Evolutionary conservation across 2,329 filamentous ascomycete genomes (phyloP).

Genomic region (Dactylellina leptospora): DNA sequence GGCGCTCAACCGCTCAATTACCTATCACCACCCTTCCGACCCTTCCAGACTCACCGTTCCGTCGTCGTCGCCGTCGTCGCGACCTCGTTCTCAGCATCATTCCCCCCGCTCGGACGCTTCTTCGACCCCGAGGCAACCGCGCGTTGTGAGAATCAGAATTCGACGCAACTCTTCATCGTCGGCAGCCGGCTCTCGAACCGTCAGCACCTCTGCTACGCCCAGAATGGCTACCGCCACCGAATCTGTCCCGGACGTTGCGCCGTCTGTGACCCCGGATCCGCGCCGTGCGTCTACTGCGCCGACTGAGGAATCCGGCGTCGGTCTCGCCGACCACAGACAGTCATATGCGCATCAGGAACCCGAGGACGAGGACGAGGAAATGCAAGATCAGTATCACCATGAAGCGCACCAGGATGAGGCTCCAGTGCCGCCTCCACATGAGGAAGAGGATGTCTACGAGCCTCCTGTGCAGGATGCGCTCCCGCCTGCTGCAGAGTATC

Average conservation of each 20-base stretch:
- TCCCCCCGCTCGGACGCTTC: slow-evolving; percentile 18
- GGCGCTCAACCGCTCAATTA: slow-evolving; percentile 25
- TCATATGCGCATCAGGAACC: slow-evolving; percentile 13
- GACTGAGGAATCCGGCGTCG: slow-evolving; percentile 48
- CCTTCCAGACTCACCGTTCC: slow-evolving; percentile 1
- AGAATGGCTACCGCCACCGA: slow-evolving; percentile 50
- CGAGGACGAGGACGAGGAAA: slow-evolving; percentile 47
- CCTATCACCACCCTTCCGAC: neutral
- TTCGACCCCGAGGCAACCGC: slow-evolving; percentile 22
- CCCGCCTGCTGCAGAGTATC: slow-evolving; percentile 38
- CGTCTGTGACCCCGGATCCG: slow-evolving; percentile 38
- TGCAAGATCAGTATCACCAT: slow-evolving; percentile 43
- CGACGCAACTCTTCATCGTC: slow-evolving; percentile 48
- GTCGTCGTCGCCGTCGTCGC: slow-evolving; percentile 29
- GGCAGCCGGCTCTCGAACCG: slow-evolving; percentile 19
- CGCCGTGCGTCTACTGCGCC: slow-evolving; percentile 49
- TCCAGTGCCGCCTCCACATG: slow-evolving; percentile 9
- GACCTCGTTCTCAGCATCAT: neutral
- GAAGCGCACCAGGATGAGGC: slow-evolving; percentile 19
- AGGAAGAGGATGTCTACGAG: slow-evolving; percentile 1
- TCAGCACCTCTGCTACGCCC: slow-evolving; percentile 30
- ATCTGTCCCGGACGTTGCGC: slow-evolving; percentile 41
- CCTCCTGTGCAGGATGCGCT: slow-evolving; percentile 1
- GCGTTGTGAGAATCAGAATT: slow-evolving; percentile 48
- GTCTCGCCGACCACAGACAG: slow-evolving; percentile 39